Conservation (phyloP, 2,329 filamentous ascomycete species). For the Scedosporium aurantiacum region DNA sequence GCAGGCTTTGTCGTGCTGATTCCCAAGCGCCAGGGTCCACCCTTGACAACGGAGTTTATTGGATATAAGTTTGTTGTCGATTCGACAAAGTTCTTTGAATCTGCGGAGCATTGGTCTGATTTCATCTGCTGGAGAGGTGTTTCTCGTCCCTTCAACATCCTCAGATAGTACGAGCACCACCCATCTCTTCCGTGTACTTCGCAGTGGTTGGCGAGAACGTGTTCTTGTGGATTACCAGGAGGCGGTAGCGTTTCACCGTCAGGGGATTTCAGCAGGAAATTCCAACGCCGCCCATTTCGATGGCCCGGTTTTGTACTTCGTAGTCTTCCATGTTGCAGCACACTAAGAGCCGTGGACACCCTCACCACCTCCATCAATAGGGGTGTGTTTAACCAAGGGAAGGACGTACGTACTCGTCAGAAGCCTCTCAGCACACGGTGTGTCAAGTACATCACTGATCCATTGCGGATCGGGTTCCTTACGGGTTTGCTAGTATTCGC, state of each 20-base stretch:
- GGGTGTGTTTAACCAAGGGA: neutral
- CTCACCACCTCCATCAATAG: neutral
- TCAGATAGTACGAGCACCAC: neutral
- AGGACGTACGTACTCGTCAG: neutral
- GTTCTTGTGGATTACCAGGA: neutral
- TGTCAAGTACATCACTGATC: neutral
- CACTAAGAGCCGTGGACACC: neutral
- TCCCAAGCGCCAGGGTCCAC: neutral
- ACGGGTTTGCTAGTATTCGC: neutral
- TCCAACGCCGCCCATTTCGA: neutral
- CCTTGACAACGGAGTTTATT: neutral
- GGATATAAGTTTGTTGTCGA: neutral
- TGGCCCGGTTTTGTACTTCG: neutral
- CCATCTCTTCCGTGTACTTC: neutral
- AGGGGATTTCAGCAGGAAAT: neutral
- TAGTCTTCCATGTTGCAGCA: neutral
- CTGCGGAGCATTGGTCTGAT: neutral
- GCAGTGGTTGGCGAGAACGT: neutral
- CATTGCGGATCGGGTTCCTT: neutral
- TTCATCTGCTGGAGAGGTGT: neutral
- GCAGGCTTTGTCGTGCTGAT: neutral
- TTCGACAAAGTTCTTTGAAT: neutral
- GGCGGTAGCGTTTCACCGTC: neutral
- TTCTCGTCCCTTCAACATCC: neutral
- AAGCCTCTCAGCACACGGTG: neutral